A percentile compares a stretch with the other conserved stretches of the same genome.
phyloP scores from a whole-genome alignment of 441 rosid species.

The Adansonia gregorii region DNA sequence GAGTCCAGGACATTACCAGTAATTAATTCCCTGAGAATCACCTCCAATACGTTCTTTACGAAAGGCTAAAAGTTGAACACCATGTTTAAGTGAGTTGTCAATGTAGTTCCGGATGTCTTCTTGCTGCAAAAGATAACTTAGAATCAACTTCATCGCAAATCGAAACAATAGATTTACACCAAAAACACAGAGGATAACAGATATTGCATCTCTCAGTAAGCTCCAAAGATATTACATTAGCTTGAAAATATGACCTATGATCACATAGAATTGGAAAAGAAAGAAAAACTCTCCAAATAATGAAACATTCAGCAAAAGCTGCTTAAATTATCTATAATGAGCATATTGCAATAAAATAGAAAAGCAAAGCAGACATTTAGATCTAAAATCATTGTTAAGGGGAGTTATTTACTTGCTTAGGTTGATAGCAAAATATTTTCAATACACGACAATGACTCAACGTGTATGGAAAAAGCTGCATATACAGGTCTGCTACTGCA shows the following conservation, averaged over 20 bases:
- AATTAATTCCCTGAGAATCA: conserved; percentile 90
- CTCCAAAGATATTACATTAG: conserved; percentile 6
- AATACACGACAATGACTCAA: background rate
- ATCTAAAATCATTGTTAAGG: background rate
- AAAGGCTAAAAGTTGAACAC: conserved; percentile 76
- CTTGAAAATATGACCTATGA: background rate
- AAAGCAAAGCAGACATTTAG: background rate
- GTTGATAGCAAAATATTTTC: conserved; percentile 7
- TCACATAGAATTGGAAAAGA: background rate
- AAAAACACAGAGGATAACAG: conserved; percentile 11
- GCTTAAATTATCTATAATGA: background rate
- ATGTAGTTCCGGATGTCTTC: conserved; percentile 89
- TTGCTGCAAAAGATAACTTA: conserved; percentile 65
- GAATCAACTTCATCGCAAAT: conserved; percentile 31
- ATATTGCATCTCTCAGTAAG: conserved; percentile 9
- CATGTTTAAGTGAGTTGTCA: conserved; percentile 84
- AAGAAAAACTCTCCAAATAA: background rate
- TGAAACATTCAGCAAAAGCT: background rate
- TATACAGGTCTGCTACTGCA: background rate
- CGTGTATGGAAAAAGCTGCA: background rate
- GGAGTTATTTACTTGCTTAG: background rate
- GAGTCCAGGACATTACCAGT: conserved; percentile 64
- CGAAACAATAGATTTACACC: background rate
- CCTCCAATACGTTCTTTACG: conserved; percentile 97
- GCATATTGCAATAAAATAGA: background rate